Evolutionary conservation across 2,329 filamentous ascomycete genomes (phyloP), one percentile per base, ranked within the genome.

Genomic region (Cercospora nicotianae): DNA sequence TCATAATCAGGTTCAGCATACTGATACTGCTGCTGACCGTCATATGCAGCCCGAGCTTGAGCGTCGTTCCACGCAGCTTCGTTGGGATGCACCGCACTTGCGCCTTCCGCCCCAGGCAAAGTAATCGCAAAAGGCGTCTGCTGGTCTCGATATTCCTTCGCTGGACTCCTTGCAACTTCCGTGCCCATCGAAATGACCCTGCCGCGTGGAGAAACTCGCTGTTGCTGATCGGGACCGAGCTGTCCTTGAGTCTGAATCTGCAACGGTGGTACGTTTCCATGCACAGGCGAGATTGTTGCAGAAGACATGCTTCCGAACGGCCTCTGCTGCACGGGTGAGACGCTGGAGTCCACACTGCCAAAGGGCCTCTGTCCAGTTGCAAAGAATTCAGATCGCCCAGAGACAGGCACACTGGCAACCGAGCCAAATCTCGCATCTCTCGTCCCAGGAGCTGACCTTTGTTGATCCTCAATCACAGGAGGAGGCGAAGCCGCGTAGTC

Each of bases 71-170:
- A 65, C 7, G 59, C 62, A 18, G 62, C 66, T 26, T 36, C 39
- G 36, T 53, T 23, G 18, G 58, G 13, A 18, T 28, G 57, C 5
- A 30, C 20, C 10, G 42, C 51, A 48, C 57, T 28, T 4, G 45
- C 31, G 2, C 20, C 42, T 7, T 10, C n/a, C 7, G 39, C 64
- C 12, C 36, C 57, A 18, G 74, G 73, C 33, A 77, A n/a, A 7
- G 64, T 66, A 23, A 75, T 68, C 9, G 73, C 61, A 72, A 72
- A 77, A 5, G 75, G 74, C 1, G 72, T 74, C 62, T 76, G 75
- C 64, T 77, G 76, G 39, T 75, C 73, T 8, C 65, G 53, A 57
- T 76, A 74, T 26, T 73, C 69, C 30, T 69, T 69, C 1, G 74
- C 74, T 3, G 76, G 73, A 55, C 68, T 72, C 18, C 74, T 71